Conservation (phyloP, 305 asterid species). For the Petunia hybrid region DNA sequence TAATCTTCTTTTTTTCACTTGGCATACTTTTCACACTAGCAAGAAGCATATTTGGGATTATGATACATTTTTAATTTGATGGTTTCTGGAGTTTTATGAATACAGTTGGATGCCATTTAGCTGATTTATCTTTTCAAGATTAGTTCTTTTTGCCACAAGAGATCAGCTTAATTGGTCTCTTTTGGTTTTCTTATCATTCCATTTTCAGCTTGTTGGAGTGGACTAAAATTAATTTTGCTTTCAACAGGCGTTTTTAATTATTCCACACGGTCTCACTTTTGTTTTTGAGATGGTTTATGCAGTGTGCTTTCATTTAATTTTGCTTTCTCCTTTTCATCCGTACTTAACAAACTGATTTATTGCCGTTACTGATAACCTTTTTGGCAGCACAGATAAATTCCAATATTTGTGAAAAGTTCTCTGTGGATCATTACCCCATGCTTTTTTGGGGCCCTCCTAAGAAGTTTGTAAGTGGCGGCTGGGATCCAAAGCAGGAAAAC, state of each 20-base stretch:
- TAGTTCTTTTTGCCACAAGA: not conserved
- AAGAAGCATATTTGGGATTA: not conserved
- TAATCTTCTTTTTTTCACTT: not conserved
- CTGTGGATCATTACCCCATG: conserved; percentile 71
- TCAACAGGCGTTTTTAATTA: too few relatives aligned
- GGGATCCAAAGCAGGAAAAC: conserved; percentile 67
- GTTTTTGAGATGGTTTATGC: too few relatives aligned
- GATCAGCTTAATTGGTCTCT: not conserved
- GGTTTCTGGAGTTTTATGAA: not conserved
- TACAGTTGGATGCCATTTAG: not conserved
- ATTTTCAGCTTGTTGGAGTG: not conserved
- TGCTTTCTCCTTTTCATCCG: not conserved
- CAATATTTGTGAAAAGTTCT: conserved; percentile 78
- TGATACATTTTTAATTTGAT: not conserved
- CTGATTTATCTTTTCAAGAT: not conserved
- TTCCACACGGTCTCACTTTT: too few relatives aligned
- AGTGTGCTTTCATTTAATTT: not conserved
- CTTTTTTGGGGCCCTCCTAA: conserved; percentile 86
- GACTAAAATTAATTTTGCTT: not conserved
- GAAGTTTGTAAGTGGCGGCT: conserved; percentile 69
- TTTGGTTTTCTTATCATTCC: not conserved
- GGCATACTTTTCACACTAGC: not conserved
- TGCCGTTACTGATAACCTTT: conserved; percentile 46
- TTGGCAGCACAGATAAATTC: conserved; percentile 91
- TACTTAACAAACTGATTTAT: conserved; percentile 47